Evolutionary conservation across 139 green algal genomes (phyloP).

Genomic region (Nannochloris sp.): DNA sequence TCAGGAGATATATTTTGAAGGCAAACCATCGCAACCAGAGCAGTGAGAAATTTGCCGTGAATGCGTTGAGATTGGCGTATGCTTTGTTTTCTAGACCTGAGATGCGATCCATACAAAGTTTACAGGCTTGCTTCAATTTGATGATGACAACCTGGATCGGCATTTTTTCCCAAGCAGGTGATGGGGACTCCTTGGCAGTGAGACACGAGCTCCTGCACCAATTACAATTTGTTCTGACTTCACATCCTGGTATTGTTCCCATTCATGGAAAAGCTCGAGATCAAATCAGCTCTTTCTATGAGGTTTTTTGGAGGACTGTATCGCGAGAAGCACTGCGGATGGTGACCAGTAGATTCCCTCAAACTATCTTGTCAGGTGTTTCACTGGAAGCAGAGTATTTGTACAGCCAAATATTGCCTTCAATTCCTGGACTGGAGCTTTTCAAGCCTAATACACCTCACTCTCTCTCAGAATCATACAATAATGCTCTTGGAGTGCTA

Average conservation of each 20-base stretch:
- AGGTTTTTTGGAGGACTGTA: background rate
- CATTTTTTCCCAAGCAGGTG: conserved; percentile 1
- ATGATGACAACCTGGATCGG: background rate
- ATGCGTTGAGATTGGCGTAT: conserved; percentile 4
- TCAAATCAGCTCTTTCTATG: no score
- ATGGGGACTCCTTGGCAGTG: background rate
- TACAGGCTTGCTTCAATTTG: background rate
- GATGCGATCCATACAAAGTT: background rate
- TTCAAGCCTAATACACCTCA: background rate
- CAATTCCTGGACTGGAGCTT: background rate
- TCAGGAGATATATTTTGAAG: conserved; percentile 1
- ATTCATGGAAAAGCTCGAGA: no score
- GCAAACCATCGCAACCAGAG: background rate
- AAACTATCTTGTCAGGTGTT: background rate
- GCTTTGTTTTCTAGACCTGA: background rate
- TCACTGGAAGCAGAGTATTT: background rate
- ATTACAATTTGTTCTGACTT: no score
- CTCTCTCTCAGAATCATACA: background rate
- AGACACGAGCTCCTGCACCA: background rate
- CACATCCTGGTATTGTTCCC: no score
- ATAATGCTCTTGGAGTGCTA: background rate
- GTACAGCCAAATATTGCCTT: background rate
- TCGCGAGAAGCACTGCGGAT: background rate
- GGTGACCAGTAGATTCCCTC: background rate
- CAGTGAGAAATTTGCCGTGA: conserved; percentile 3